phyloP scores from a whole-genome alignment of 2,329 filamentous ascomycete species.

The Xylariaceae sp. region DNA sequence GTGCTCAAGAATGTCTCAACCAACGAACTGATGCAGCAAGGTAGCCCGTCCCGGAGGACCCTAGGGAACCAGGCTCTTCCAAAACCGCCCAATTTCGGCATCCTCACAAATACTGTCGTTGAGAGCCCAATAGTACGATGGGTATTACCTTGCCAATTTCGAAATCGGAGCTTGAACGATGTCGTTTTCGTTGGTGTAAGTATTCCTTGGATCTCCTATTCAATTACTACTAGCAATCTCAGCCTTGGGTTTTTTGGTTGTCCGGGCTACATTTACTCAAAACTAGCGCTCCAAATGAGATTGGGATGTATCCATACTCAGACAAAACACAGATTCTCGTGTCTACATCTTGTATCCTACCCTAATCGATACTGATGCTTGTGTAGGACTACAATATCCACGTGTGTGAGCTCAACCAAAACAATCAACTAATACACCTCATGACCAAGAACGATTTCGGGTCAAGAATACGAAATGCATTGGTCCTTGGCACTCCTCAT shows the following conservation, averaged over 20 bases:
- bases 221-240: slow-evolving; percentile 13
- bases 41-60: slow-evolving; percentile 31
- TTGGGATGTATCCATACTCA: neutral
- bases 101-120: slow-evolving; percentile 75
- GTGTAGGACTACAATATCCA: slow-evolving; percentile 71
- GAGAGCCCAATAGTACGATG: slow-evolving; percentile 70
- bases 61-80: slow-evolving; percentile 25
- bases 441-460: slow-evolving; percentile 75
- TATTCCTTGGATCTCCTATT: slow-evolving; percentile 16
- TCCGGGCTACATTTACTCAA: too few relatives aligned
- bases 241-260: too few relatives aligned
- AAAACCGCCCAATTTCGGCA: slow-evolving; percentile 55
- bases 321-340: neutral
- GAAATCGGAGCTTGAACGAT: slow-evolving; percentile 68
- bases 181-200: slow-evolving; percentile 79
- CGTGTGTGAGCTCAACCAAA: slow-evolving; percentile 67
- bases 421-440: slow-evolving; percentile 71
- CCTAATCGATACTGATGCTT: slow-evolving; percentile 8
- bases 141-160: slow-evolving; percentile 75
- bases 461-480: slow-evolving; percentile 72
- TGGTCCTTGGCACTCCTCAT: slow-evolving; percentile 57
- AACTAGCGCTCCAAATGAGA: too few relatives aligned
- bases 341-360: neutral
- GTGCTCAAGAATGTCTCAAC: slow-evolving; percentile 48
- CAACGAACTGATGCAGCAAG: slow-evolving; percentile 21